Evolutionary conservation across 176 grass and related monocot species (phyloP).

Genomic region (Cenchrus fungigraminus): DNA sequence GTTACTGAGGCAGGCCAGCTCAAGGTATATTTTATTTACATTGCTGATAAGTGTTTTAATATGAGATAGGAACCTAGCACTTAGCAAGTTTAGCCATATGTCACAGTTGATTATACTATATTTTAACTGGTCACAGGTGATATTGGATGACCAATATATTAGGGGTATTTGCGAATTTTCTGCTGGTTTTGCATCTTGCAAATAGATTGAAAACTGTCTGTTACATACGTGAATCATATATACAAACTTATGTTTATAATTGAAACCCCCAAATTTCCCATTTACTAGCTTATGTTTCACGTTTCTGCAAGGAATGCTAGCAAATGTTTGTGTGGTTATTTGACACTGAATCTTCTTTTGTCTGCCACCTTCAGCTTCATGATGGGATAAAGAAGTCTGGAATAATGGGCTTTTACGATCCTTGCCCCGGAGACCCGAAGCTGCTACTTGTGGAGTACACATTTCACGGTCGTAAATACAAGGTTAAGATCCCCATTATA

Average conservation of each 20-base stretch:
- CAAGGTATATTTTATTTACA: slow-evolving; percentile 64
- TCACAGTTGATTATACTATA: neutral
- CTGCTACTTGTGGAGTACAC: slow-evolving; percentile 80
- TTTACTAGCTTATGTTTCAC: slow-evolving; percentile 11
- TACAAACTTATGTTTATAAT: slow-evolving; percentile 6
- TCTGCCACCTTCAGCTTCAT: slow-evolving; percentile 72
- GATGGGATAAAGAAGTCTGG: slow-evolving; percentile 98
- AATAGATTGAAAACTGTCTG: slow-evolving; percentile 2
- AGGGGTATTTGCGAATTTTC: slow-evolving; percentile 1
- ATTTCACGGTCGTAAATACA: slow-evolving; percentile 68
- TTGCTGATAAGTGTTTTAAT: slow-evolving; percentile 34
- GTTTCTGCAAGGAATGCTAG: slow-evolving; percentile 25
- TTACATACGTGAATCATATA: neutral
- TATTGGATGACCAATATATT: slow-evolving; percentile 7
- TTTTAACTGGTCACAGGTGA: slow-evolving; percentile 12
- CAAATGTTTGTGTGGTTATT: slow-evolving; percentile 8
- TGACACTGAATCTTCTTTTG: slow-evolving; percentile 11
- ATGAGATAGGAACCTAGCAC: neutral
- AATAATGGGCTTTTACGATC: slow-evolving; percentile 99
- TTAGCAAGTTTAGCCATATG: slow-evolving; percentile 13
- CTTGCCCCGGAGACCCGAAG: slow-evolving; percentile 82
- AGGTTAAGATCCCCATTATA: slow-evolving; percentile 50
- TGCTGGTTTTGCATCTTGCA: neutral
- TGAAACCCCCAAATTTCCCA: too few relatives aligned
- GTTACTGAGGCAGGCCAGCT: slow-evolving; percentile 83